Evolutionary conservation across 2,329 filamentous ascomycete genomes (phyloP), one percentile per base, ranked within the genome.

Genomic region (Colletotrichum viniferum): DNA sequence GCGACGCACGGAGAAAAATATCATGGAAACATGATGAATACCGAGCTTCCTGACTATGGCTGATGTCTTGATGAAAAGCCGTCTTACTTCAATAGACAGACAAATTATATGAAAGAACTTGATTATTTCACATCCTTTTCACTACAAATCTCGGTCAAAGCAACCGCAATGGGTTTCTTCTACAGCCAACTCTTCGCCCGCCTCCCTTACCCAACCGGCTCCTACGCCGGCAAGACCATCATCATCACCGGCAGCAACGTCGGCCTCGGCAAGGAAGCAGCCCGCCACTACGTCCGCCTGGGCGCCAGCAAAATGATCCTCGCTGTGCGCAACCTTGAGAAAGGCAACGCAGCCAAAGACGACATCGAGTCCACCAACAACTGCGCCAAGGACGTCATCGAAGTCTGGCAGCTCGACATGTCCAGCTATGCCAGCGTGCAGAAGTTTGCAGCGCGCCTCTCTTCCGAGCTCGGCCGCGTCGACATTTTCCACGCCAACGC

Each of bases 351-450:
- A 18, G 88, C 88, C 61, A 85, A 83, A 24, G 66, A 77, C 4
- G 81, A 82, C 52, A 85, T 89, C 60, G 80, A 81, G 34, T 71
- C 74, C 1, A 79, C 81, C 24, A 81, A 82, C 14, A 77, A 60
- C 28, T 65, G 72, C 64, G 74, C 26, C 28, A 74, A 32, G 52
- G 80, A 70, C n/a, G 79, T 73, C 4, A 80, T 89, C 36, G 82
- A 90, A 58, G 87, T 90, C 14, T 91, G 88, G 88, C 69, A 82
- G 13, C 78, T 91, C 6, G 89, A 91, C 78, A 84, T 91, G 77
- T 79, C 78, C 16, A 86, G 82, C 21, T 89, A 88, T 77, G 84
- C 85, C 5, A 88, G 85, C 36, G 84, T 91, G 48, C 80, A 83
- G 66, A 81, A 79, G 2, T 91, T 92, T 74, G 85, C 83, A 4